Evolutionary conservation across 2,329 filamentous ascomycete species (phyloP), one percentile per base, ranked within the genome.

Genomic region (Fonsecaea monophora): DNA sequence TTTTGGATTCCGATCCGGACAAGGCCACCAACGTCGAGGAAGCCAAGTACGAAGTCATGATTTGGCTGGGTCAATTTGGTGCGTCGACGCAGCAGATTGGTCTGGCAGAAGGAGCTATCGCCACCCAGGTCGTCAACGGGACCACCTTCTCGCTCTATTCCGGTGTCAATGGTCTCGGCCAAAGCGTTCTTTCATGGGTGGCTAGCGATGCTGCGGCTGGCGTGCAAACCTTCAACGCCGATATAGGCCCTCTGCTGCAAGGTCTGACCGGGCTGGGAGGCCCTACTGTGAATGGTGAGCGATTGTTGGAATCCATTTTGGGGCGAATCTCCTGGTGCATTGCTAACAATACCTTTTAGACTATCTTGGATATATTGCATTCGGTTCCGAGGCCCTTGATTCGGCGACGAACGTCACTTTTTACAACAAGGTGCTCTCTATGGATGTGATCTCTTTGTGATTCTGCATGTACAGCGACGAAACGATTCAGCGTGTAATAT

Each of bases 11-110:
- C 32, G 79, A 85, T 73, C 73, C 79, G 62, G 71, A 68, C 0
- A 79, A 74, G 0, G 77, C 85, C 0, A 66, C 74, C 53, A 74
- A 82, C 74, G 82, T 79, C 50, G 73, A 74, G 2, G 25, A 70
- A 6, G 76, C 79, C 37, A 71, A 72, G 21, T 83, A 81, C 76
- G 85, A 87, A 77, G 78, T 87, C 76, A 87, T 87, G 84, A 80
- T 87, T 40, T 86, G 83, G 84, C 81, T 87, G 67, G 84, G 80
- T 2, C 75, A 77, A 3, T 82, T 82, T 55, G 85, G 84, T 2
- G 15, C 74, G 1, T 75, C 80, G 1, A 80, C 84, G 0, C 79
- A 84, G 67, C 82, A 84, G 32, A 79, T 86, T 67, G 85, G 85
- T 50, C 73, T 76, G 1, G 62, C 69, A 1, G 58, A 73, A 0